These are phyloP conservation scores for Knoxdaviesia proteae DNA, from an alignment of 2,329 filamentous ascomycete species.

Conservation along the genomic window DNA sequence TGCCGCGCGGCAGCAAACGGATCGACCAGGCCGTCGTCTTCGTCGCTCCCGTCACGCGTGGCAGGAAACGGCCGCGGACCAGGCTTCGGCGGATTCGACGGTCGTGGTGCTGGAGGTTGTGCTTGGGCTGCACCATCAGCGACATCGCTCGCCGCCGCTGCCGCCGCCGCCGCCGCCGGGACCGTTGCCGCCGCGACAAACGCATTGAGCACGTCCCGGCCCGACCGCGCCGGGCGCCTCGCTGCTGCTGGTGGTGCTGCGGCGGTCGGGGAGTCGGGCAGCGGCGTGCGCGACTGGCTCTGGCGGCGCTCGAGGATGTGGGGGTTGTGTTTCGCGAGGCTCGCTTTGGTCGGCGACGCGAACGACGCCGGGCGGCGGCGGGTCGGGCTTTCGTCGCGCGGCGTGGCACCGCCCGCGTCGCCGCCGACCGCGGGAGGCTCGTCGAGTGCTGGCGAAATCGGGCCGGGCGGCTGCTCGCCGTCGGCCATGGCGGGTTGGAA, in stretches of 20 bases:
- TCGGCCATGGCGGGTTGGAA: no score
- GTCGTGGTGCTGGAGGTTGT: background rate
- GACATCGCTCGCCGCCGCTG: background rate
- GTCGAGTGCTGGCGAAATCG: no score
- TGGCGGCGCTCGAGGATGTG: slow-evolving; percentile 27
- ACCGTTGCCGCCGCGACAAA: no score
- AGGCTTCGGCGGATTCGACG: slow-evolving; percentile 12
- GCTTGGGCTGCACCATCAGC: background rate
- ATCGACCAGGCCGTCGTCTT: slow-evolving; percentile 18
- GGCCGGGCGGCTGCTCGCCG: no score
- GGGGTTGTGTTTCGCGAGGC: slow-evolving; percentile 38
- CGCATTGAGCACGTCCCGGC: slow-evolving; percentile 16
- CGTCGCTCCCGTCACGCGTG: slow-evolving; percentile 14
- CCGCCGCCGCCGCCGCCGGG: no score
- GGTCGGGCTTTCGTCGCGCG: slow-evolving; percentile 11
- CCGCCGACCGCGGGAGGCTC: no score
- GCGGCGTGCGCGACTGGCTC: background rate
- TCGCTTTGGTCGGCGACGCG: slow-evolving; percentile 46
- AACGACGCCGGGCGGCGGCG: slow-evolving; percentile 27
- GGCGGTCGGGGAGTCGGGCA: slow-evolving; percentile 3
- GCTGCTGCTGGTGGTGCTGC: background rate
- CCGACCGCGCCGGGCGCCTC: slow-evolving; percentile 3
- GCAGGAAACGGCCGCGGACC: slow-evolving; percentile 25
- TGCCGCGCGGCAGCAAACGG: slow-evolving; percentile 7
- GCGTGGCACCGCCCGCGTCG: slow-evolving; percentile 8